These are phyloP conservation scores for Anthoceros angustus DNA, from an alignment of 225 moss, liverwort and hornwort genomes.

Conservation along the genomic window DNA sequence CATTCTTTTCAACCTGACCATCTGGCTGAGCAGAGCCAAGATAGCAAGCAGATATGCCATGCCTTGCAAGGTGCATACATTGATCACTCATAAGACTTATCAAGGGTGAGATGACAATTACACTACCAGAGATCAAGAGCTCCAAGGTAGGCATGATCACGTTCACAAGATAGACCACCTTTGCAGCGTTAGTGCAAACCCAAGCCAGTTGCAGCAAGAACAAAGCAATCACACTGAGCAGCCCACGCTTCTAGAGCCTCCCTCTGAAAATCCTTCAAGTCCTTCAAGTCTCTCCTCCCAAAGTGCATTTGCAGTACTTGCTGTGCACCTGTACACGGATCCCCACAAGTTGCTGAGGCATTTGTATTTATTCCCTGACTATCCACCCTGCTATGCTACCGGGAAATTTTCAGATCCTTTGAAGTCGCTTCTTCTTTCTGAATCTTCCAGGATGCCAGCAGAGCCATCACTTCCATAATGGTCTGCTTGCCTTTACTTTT, in stretches of 20 bases:
- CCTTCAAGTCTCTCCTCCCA: conserved; percentile 37
- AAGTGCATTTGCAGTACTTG: conserved; percentile 37
- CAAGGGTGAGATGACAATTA: conserved; percentile 62
- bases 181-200: conserved; percentile 26
- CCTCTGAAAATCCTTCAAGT: conserved; percentile 47
- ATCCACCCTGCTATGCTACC: too few species aligned
- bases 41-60: conserved; percentile 61
- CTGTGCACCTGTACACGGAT: conserved; percentile 46
- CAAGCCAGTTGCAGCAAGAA: conserved; percentile 75
- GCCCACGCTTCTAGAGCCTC: conserved; percentile 66
- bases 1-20: conserved; percentile 52
- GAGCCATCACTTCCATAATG: too few species aligned
- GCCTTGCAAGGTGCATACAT: conserved; percentile 53
- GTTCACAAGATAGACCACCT: too few species aligned
- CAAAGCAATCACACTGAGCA: conserved; percentile 56
- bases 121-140: too few species aligned
- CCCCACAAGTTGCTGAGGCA: too few species aligned
- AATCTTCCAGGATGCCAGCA: too few species aligned
- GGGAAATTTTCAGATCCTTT: too few species aligned
- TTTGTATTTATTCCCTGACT: too few species aligned
- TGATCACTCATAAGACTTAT: conserved; percentile 82
- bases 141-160: too few species aligned
- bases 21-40: conserved; percentile 63
- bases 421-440: too few species aligned
- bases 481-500: too few species aligned